A percentile compares a stretch with the other conserved stretches of the same genome.
phyloP scores from a whole-genome alignment of 768 basidiomycete species.

The Pleurotus tuoliensis region DNA sequence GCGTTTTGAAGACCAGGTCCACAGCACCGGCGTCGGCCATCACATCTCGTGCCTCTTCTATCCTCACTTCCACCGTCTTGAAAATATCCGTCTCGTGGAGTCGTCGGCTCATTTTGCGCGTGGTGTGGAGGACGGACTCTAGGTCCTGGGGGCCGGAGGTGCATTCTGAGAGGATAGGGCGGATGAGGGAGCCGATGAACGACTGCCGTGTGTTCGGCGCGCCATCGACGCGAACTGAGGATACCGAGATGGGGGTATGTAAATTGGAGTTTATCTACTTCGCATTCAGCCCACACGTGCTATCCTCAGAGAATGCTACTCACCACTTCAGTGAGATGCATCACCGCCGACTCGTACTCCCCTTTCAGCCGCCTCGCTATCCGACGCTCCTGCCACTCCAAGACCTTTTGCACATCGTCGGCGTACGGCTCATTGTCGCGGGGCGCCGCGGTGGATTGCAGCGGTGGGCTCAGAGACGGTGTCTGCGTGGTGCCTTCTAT shows the following conservation, averaged over 20 bases:
- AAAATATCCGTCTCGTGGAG: slow-evolving; percentile 81
- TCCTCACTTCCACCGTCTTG: slow-evolving; percentile 52
- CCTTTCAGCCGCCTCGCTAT: slow-evolving; percentile 62
- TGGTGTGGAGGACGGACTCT: slow-evolving; percentile 64
- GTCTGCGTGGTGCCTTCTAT: neutral
- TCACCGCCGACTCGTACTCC: slow-evolving; percentile 71
- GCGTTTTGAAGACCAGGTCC: slow-evolving; percentile 75
- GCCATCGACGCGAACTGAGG: slow-evolving; percentile 79
- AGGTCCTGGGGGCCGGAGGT: slow-evolving; percentile 35
- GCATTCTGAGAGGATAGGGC: slow-evolving; percentile 45
- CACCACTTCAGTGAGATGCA: slow-evolving; percentile 63
- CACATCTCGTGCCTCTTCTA: slow-evolving; percentile 55
- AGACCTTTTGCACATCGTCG: slow-evolving; percentile 49
- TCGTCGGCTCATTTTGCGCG: slow-evolving; percentile 59
- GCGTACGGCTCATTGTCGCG: slow-evolving; percentile 53
- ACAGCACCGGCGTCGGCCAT: slow-evolving; percentile 59
- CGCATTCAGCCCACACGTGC: neutral
- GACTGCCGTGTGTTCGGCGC: slow-evolving; percentile 68
- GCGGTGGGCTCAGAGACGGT: slow-evolving; percentile 38
- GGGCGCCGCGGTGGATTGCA: slow-evolving; percentile 50
- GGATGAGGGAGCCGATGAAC: slow-evolving; percentile 78
- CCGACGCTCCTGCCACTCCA: slow-evolving; percentile 75
- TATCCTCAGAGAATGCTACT: slow-evolving; percentile 16
- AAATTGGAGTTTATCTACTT: slow-evolving; percentile 65
- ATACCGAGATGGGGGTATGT: slow-evolving; percentile 61